A percentile compares a stretch with the other conserved stretches of the same genome.
Conservation (phyloP, 805 yeast species). For the Danielia oregonensis region DNA sequence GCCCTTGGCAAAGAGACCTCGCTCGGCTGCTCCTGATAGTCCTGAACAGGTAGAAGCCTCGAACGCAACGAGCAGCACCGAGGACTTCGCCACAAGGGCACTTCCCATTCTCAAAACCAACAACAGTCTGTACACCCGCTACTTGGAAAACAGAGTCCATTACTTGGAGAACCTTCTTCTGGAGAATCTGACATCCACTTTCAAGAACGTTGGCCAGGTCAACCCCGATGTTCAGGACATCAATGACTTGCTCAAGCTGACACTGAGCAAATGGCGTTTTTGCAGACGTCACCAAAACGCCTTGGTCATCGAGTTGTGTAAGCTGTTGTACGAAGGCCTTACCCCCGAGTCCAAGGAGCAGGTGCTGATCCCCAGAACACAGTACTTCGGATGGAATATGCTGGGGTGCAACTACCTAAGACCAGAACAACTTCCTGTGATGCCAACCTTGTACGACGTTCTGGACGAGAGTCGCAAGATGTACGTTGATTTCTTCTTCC, state of each 20-base stretch:
- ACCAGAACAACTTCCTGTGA: slow-evolving; percentile 30
- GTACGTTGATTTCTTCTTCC: slow-evolving; percentile 41
- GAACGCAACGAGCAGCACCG: background rate
- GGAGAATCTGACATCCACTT: slow-evolving; percentile 1
- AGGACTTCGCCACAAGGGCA: slow-evolving; percentile 8
- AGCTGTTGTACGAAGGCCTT: slow-evolving; percentile 28
- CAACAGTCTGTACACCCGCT: slow-evolving; percentile 4
- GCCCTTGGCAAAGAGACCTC: slow-evolving; percentile 1
- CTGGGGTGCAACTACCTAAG: slow-evolving; percentile 50
- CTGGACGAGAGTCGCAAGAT: slow-evolving; percentile 5
- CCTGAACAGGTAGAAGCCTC: background rate
- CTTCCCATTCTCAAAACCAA: slow-evolving; percentile 3
- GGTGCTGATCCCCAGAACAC: slow-evolving; percentile 50
- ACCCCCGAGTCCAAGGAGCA: slow-evolving; percentile 27
- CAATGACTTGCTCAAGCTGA: slow-evolving; percentile 12
- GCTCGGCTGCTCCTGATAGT: background rate
- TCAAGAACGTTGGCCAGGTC: slow-evolving; percentile 8
- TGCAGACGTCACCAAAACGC: slow-evolving; percentile 45
- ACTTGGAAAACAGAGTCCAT: slow-evolving; percentile 38
- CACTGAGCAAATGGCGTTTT: slow-evolving; percentile 43
- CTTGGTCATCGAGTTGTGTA: slow-evolving; percentile 38
- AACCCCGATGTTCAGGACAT: slow-evolving; percentile 19
- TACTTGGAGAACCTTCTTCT: slow-evolving; percentile 33
- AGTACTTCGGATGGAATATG: slow-evolving; percentile 65
- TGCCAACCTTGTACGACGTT: slow-evolving; percentile 21